Evolutionary conservation across 176 grass and related monocot genomes (phyloP).

Genomic region (Lolium multiflorum): DNA sequence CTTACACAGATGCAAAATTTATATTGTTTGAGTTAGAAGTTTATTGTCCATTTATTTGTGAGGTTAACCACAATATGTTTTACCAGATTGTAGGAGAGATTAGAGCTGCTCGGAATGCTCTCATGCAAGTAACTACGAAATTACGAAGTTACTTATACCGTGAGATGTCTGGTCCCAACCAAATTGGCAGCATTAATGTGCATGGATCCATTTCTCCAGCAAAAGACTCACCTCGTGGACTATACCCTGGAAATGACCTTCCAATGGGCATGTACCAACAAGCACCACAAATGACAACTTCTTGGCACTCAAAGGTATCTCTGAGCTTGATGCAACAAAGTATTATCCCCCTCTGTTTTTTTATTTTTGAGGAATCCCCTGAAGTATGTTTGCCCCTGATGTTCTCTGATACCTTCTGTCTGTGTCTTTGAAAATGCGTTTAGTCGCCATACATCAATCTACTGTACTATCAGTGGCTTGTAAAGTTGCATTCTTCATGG

Average conservation of each 20-base stretch:
- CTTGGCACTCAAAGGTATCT: conserved; percentile 78
- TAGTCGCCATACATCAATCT: neutral
- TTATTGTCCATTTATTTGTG: conserved; percentile 17
- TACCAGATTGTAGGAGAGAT: conserved; percentile 98
- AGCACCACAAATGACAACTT: conserved; percentile 50
- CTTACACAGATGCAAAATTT: neutral
- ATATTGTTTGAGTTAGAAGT: conserved; percentile 8
- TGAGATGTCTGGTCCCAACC: conserved; percentile 63
- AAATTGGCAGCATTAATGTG: conserved; percentile 55
- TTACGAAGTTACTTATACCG: conserved; percentile 79
- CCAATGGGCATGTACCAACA: conserved; percentile 56
- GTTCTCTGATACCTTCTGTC: neutral
- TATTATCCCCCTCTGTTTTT: neutral
- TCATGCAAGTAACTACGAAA: conserved; percentile 81
- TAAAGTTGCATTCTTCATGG: conserved; percentile 23
- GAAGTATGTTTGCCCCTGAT: conserved; percentile 6
- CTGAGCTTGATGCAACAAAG: neutral
- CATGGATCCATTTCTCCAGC: conserved; percentile 63
- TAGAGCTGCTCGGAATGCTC: conserved; percentile 90
- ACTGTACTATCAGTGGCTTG: neutral
- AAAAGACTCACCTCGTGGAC: conserved; percentile 56
- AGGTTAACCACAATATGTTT: conserved; percentile 13
- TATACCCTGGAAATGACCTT: conserved; percentile 66
- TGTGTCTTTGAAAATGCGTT: neutral
- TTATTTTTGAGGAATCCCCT: neutral